Base-by-base conservation (phyloP, 768 basidiomycete species). In the Auriculariales sp. region DNA sequence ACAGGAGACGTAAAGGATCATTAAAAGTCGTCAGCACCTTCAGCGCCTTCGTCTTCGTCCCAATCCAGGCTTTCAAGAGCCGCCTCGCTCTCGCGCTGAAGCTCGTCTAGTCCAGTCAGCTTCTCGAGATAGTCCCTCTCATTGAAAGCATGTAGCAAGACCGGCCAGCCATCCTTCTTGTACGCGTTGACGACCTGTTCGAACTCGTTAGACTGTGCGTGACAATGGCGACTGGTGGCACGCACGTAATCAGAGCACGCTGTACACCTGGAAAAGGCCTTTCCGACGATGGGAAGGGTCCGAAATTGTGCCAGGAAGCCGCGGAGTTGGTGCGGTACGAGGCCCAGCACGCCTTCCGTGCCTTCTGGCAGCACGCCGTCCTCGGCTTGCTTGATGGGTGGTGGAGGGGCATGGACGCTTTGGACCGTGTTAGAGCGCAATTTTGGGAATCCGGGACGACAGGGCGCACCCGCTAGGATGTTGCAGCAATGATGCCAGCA, bases 291-390 rank as follows among this genome's bases (percentile, higher is more conserved):
- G 25, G 78, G 77, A 57, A 97, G 69, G 35, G 79, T 90, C 47
- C 80, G 73, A 71, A 94, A 99, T 54, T 89, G 83, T 4, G 80
- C 78, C 3, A 98, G 72, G 69, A 80, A 91, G 0, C 93, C 95
- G 3, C 95, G 79, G 9, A 98, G 70, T 61, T 97, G 93, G 62
- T 98, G 95, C 1, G 95, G 95, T 3, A 97, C 87, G 15, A 82
- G 67, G 0, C 94, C 94, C 2, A 97, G 74, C 9, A 88, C 77
- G 57, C 77, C 75, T 2, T 66, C 62, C 60, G 60, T 29, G 62
- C 58, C 35, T 54, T 57, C 15, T 56, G 52, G 22, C n/a, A n/a
- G n/a, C 47, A 65, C 60, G 17, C 32, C 54, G 55, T 61, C 50
- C 54, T 64, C 59, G 14, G 57, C 30, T 11, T 52, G 52, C 39